A percentile compares a stretch with the other conserved stretches of the same genome.
Conservation (phyloP, 2,329 filamentous ascomycete genomes). For the Neonectria hederae region DNA sequence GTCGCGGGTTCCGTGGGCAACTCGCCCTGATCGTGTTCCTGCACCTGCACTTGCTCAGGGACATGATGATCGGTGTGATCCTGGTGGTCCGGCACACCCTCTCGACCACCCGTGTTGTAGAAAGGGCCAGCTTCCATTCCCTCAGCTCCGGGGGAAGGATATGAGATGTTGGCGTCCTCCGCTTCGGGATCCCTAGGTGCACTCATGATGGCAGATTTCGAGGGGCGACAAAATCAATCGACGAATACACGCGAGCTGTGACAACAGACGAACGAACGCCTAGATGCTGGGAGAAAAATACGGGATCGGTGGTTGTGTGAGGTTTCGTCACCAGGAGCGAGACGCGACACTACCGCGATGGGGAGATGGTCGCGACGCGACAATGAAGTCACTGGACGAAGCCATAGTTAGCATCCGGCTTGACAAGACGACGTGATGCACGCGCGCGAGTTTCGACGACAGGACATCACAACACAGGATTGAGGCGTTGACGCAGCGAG, state of each 20-base stretch:
- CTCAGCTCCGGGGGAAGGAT: conserved; percentile 58
- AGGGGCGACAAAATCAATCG: conserved; percentile 12
- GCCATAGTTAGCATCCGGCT: conserved; percentile 40
- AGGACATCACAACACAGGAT: conserved; percentile 27
- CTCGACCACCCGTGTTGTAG: conserved; percentile 52
- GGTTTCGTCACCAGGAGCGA: conserved; percentile 21
- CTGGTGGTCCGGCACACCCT: conserved; percentile 46
- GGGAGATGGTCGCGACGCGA: conserved; percentile 36
- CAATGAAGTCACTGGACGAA: conserved; percentile 39
- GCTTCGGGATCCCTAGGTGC: conserved; percentile 48
- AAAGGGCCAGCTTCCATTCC: conserved; percentile 55
- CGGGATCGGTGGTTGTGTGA: conserved; percentile 1
- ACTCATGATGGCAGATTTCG: conserved; percentile 41
- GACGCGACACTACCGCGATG: conserved; percentile 34
- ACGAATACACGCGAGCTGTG: conserved; percentile 19
- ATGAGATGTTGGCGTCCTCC: conserved; percentile 53
- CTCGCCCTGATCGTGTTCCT: conserved; percentile 45
- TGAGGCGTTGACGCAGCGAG: conserved; percentile 23
- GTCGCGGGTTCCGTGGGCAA: conserved; percentile 47
- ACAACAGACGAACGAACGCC: conserved; percentile 19
- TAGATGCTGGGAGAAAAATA: conserved; percentile 12
- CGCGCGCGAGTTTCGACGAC: conserved; percentile 22
- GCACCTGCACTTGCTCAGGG: conserved; percentile 42
- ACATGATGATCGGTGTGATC: conserved; percentile 44
- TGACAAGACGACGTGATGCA: conserved; percentile 32